Evolutionary conservation across 352 stramenopile genomes (phyloP).

Genomic region (Globisporangium emineosum): DNA sequence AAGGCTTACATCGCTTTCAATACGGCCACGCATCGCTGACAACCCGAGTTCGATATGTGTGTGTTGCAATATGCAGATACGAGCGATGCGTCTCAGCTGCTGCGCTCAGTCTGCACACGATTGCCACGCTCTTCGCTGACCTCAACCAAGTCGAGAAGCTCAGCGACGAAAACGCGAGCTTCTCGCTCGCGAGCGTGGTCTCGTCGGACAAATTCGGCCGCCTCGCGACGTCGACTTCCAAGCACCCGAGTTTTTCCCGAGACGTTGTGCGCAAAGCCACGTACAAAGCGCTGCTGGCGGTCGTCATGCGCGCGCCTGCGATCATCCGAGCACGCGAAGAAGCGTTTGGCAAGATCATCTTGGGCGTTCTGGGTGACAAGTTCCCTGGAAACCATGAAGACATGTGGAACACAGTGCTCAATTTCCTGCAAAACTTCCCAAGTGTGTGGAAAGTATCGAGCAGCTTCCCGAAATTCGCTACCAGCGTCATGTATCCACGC

Average conservation of each 20-base stretch:
- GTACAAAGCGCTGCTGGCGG: constrained; percentile 53
- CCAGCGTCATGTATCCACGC: constrained; percentile 56
- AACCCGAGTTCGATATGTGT: background rate
- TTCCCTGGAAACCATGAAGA: constrained; percentile 57
- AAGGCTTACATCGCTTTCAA: background rate
- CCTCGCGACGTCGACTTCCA: constrained; percentile 55
- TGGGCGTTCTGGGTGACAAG: constrained; percentile 71
- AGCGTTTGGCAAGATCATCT: constrained; percentile 66
- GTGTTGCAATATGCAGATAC: constrained; percentile 17
- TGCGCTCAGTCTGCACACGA: constrained; percentile 51
- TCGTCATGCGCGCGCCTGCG: constrained; percentile 40
- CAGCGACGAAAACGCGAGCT: constrained; percentile 27
- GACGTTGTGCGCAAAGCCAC: constrained; percentile 61
- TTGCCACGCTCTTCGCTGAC: constrained; percentile 50
- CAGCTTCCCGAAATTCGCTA: constrained; percentile 61
- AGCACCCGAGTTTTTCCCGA: constrained; percentile 75
- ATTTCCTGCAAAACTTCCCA: constrained; percentile 55
- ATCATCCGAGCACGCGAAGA: constrained; percentile 48
- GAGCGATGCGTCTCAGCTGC: constrained; percentile 67
- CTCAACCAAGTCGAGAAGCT: constrained; percentile 39
- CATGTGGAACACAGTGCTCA: constrained; percentile 77
- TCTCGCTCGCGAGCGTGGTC: constrained; percentile 48
- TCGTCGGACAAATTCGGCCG: constrained; percentile 58
- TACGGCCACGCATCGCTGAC: background rate
- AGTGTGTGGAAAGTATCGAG: constrained; percentile 36